Percentiles rank a stretch among this genome's conserved stretches.
phyloP scores from a whole-genome alignment of 768 basidiomycete species.

The Lentinula boryana region DNA sequence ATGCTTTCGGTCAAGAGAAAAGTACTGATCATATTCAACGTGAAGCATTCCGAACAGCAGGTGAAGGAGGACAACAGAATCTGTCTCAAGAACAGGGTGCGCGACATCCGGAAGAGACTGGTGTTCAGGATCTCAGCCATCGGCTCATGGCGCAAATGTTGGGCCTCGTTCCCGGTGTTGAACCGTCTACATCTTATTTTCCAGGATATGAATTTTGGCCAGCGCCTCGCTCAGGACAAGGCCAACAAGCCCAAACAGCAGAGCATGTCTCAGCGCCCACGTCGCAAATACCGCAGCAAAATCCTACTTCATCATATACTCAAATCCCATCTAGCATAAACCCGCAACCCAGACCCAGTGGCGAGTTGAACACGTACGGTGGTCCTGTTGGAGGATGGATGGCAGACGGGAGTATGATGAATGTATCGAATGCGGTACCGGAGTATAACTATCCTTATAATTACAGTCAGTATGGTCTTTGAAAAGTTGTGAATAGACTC shows the following conservation, averaged over 20 bases:
- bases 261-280: neutral
- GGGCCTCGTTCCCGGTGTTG: conserved; percentile 58
- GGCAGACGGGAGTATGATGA: conserved; percentile 1
- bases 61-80: conserved; percentile 2
- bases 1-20: conserved; percentile 58
- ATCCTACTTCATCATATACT: neutral
- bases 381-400: neutral
- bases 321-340: neutral
- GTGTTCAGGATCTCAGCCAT: conserved; percentile 58
- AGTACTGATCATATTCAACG: conserved; percentile 36
- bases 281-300: neutral
- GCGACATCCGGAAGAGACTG: conserved; percentile 21
- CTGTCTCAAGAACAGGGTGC: conserved; percentile 16
- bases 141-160: conserved; percentile 72
- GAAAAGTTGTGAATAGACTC: neutral
- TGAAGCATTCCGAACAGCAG: conserved; percentile 24
- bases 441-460: conserved; percentile 4
- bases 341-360: neutral
- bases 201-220: conserved; percentile 26
- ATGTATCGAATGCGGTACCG: neutral
- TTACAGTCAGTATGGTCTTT: conserved; percentile 10
- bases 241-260: conserved; percentile 1
- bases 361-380: neutral
- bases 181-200: conserved; percentile 50
- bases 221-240: conserved; percentile 24